A percentile compares a stretch with the other conserved stretches of the same genome.
Conservation (phyloP, 2,329 filamentous ascomycete species). For the Geosmithia flava region DNA sequence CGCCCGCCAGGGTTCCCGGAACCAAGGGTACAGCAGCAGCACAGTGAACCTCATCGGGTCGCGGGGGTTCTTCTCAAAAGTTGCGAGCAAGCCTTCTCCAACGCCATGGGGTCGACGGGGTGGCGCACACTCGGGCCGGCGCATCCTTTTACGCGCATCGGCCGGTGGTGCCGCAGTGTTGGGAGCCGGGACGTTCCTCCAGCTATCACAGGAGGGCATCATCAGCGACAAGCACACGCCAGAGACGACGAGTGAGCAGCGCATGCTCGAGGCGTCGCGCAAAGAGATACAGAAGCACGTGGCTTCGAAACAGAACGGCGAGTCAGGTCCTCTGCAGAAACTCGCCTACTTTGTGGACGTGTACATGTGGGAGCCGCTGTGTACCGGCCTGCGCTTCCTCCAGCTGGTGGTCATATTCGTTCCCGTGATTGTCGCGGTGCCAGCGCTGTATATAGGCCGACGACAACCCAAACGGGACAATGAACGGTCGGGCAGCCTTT, state of each 20-base stretch:
- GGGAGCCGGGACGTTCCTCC: conserved; percentile 44
- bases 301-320: conserved; percentile 45
- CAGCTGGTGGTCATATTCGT: conserved; percentile 83
- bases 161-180: conserved; percentile 29
- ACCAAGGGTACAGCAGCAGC: conserved; percentile 6
- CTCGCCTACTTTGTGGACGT: conserved; percentile 57
- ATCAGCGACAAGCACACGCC: conserved; percentile 13
- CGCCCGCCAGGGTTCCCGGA: conserved; percentile 21
- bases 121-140: conserved; percentile 1
- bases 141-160: conserved; percentile 23
- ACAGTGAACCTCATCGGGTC: not conserved
- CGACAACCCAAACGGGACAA: conserved; percentile 52
- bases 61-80: not conserved
- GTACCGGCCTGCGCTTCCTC: conserved; percentile 76
- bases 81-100: no score
- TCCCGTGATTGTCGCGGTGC: conserved; percentile 72
- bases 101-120: no score
- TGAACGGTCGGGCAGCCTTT: conserved; percentile 71
- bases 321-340: conserved; percentile 44
- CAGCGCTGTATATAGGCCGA: conserved; percentile 66
- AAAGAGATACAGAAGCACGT: conserved; percentile 64
- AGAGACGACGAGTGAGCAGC: conserved; percentile 60
- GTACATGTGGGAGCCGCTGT: conserved; percentile 74
- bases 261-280: conserved; percentile 76
- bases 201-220: conserved; percentile 43